Evolutionary conservation across 2,329 filamentous ascomycete species (phyloP).

Genomic region (Aureobasidium vineae): DNA sequence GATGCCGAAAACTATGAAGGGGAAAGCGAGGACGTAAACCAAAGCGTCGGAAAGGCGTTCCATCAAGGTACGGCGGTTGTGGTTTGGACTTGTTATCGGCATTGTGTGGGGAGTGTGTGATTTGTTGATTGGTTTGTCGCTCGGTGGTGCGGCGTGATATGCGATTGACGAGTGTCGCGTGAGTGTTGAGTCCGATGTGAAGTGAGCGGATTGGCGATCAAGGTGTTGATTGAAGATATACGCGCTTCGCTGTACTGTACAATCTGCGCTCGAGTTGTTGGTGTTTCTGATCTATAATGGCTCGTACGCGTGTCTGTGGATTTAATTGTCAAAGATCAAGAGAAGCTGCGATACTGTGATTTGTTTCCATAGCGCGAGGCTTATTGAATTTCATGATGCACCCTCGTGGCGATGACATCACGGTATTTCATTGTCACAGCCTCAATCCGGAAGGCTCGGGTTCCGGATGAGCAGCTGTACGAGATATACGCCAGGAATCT

Average conservation of each 20-base stretch:
- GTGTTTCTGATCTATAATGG: not conserved
- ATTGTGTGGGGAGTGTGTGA: not conserved
- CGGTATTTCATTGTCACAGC: not conserved
- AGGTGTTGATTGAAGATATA: not conserved
- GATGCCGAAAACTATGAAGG: slow-evolving; percentile 30
- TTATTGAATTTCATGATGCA: slow-evolving; percentile 20
- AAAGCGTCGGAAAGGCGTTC: slow-evolving; percentile 30
- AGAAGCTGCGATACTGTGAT: not conserved
- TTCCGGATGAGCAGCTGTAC: not conserved
- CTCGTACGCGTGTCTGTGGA: not conserved
- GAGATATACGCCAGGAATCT: too few species aligned
- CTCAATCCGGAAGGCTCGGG: slow-evolving; percentile 12
- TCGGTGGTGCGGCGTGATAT: too few species aligned
- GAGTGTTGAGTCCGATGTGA: not conserved
- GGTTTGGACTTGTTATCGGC: slow-evolving; percentile 13
- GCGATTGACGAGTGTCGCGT: not conserved
- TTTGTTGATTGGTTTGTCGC: too few species aligned
- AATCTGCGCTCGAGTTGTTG: not conserved
- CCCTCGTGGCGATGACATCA: slow-evolving; percentile 24
- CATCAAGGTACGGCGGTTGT: slow-evolving; percentile 24
- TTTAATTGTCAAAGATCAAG: not conserved
- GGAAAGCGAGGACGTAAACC: slow-evolving; percentile 31
- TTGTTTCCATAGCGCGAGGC: not conserved
- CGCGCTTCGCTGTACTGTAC: not conserved
- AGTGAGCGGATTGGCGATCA: not conserved